Conservation (phyloP, 352 stramenopile species). For the Globisporangium orthogonon region DNA sequence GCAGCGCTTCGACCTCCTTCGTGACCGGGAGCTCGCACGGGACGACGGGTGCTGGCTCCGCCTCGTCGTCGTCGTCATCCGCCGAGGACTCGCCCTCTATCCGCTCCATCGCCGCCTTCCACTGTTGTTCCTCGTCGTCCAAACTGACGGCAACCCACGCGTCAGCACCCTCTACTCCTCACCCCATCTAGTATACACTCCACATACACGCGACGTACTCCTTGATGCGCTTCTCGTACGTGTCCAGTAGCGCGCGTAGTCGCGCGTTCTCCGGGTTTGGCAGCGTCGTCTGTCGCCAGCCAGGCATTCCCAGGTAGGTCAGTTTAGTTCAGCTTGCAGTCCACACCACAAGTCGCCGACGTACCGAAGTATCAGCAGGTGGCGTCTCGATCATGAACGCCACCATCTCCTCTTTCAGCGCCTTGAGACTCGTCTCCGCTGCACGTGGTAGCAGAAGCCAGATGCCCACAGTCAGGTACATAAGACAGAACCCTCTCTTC, state of each 20-base stretch:
- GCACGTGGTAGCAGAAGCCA: not conserved
- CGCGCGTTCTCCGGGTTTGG: slow-evolving; percentile 61
- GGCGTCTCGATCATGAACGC: slow-evolving; percentile 46
- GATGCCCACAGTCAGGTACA: not conserved
- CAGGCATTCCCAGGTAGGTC: not conserved
- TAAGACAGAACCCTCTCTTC: too few relatives aligned
- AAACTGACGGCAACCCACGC: slow-evolving; percentile 17
- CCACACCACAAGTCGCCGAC: not conserved
- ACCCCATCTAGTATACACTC: too few relatives aligned
- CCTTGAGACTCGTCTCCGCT: slow-evolving; percentile 56
- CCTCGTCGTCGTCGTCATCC: slow-evolving; percentile 10
- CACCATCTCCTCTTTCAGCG: slow-evolving; percentile 57
- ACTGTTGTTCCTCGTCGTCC: slow-evolving; percentile 47
- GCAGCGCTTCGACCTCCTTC: slow-evolving; percentile 35
- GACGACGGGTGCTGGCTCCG: slow-evolving; percentile 12
- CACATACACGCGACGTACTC: slow-evolving; percentile 13
- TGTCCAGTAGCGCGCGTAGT: slow-evolving; percentile 40
- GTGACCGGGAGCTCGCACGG: slow-evolving; percentile 38
- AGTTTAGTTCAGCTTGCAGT: not conserved
- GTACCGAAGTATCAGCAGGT: slow-evolving; percentile 40
- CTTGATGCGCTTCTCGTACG: slow-evolving; percentile 34
- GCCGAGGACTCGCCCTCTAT: slow-evolving; percentile 24
- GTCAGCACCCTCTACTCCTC: not conserved
- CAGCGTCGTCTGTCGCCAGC: slow-evolving; percentile 23
- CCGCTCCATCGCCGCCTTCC: slow-evolving; percentile 31